Evolutionary conservation across 306 rosid genomes (phyloP).

Genomic region (Citrullus colocynthis): DNA sequence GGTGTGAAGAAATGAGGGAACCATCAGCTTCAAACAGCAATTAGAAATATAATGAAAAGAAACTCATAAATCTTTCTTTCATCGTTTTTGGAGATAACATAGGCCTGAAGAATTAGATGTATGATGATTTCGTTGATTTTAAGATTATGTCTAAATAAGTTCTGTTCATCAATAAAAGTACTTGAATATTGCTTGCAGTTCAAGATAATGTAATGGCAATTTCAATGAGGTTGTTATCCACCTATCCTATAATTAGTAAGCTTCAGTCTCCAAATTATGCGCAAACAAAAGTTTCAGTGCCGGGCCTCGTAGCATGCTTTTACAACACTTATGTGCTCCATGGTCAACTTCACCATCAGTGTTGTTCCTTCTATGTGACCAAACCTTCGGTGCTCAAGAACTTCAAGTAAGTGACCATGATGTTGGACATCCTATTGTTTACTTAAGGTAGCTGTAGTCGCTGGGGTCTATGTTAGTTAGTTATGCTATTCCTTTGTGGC

Average conservation of each 20-base stretch:
- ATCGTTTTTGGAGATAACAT: not conserved
- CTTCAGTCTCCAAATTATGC: slow-evolving; percentile 14
- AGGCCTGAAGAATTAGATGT: not conserved
- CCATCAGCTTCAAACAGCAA: not conserved
- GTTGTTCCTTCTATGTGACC: slow-evolving; percentile 18
- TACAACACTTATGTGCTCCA: slow-evolving; percentile 13
- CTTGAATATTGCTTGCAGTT: not conserved
- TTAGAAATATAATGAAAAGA: not conserved
- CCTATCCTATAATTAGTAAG: slow-evolving; percentile 18
- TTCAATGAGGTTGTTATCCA: slow-evolving; percentile 14
- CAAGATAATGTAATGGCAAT: slow-evolving; percentile 18
- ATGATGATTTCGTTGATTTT: not conserved
- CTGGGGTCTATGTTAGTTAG: not conserved
- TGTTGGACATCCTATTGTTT: not conserved
- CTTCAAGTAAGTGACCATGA: slow-evolving; percentile 40
- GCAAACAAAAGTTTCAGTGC: slow-evolving; percentile 18
- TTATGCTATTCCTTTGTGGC: not conserved
- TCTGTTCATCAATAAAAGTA: not conserved
- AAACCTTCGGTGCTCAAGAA: slow-evolving; percentile 27
- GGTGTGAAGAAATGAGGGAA: not conserved
- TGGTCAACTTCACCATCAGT: slow-evolving; percentile 18
- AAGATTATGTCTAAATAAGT: not conserved
- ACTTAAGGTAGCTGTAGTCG: not conserved
- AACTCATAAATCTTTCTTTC: not conserved
- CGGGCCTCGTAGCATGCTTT: slow-evolving; percentile 20